Conservation (phyloP, 352 stramenopile genomes). For the Phytophthora foliorum region DNA sequence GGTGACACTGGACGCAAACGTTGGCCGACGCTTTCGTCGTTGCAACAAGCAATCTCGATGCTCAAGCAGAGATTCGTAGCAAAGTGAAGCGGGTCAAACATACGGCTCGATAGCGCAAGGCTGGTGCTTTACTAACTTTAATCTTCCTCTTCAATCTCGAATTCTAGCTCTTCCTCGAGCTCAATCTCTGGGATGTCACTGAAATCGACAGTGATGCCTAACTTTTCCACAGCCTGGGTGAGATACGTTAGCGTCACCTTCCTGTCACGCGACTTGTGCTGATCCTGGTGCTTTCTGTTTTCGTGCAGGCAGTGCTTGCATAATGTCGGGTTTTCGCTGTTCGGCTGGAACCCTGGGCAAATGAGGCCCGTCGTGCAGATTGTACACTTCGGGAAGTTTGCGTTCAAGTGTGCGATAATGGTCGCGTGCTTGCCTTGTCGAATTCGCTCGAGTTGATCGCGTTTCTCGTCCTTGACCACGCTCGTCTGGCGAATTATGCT, state of each 20-base stretch:
- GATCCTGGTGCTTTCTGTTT: constrained; percentile 68
- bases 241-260: constrained; percentile 61
- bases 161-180: constrained; percentile 66
- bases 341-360: constrained; percentile 81
- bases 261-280: constrained; percentile 46
- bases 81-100: constrained; percentile 4
- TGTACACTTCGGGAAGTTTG: constrained; percentile 66
- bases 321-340: constrained; percentile 72
- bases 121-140: constrained; percentile 6
- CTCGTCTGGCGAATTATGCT: constrained; percentile 65
- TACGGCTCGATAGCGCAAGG: not conserved
- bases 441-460: constrained; percentile 55
- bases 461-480: constrained; percentile 52
- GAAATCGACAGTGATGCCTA: constrained; percentile 66
- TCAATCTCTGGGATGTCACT: constrained; percentile 62
- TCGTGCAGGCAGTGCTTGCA: constrained; percentile 86
- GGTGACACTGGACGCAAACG: constrained; percentile 11
- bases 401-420: constrained; percentile 65
- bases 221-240: constrained; percentile 55
- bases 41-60: constrained; percentile 5
- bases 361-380: constrained; percentile 71
- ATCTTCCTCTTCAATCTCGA: constrained; percentile 48
- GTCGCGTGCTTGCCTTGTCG: constrained; percentile 48
- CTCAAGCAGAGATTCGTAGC: constrained; percentile 21
- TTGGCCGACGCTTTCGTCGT: constrained; percentile 7